Evolutionary conservation across 2,329 filamentous ascomycete genomes (phyloP).

Genomic region (Pseudohalonectria lignicola): DNA sequence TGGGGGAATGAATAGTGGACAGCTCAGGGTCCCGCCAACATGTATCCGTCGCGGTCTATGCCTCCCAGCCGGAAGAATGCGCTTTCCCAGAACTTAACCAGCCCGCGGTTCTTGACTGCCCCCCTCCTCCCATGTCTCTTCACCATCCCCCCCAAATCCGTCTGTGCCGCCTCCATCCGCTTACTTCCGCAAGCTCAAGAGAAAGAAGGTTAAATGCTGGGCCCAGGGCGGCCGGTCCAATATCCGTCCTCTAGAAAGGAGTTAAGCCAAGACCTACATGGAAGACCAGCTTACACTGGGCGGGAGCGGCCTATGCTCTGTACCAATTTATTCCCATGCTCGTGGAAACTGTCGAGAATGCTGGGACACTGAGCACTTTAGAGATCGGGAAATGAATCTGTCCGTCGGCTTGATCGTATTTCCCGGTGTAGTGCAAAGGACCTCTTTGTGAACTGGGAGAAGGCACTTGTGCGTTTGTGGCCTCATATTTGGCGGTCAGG

Average conservation of each 20-base stretch:
- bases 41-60: neutral
- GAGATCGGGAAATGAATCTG: neutral
- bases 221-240: too few species aligned
- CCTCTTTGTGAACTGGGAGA: too few species aligned
- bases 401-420: neutral
- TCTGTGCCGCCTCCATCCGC: too few species aligned
- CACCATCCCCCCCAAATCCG: neutral
- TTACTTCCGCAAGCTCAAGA: too few species aligned
- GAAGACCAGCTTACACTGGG: too few species aligned
- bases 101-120: neutral
- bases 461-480: too few species aligned
- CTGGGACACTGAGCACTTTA: neutral
- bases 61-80: neutral
- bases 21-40: neutral
- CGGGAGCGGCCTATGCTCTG: too few species aligned
- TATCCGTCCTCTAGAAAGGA: too few species aligned
- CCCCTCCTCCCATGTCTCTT: neutral
- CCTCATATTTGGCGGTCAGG: too few species aligned
- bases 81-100: neutral
- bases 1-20: neutral
- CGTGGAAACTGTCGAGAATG: neutral
- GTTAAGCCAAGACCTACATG: too few species aligned
- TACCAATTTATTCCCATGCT: neutral
- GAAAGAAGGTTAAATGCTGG: too few species aligned
- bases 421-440: too few species aligned